A percentile compares a stretch with the other conserved stretches of the same genome.
Evolutionary conservation across 768 basidiomycete species (phyloP).

Genomic region (Russula foetens): DNA sequence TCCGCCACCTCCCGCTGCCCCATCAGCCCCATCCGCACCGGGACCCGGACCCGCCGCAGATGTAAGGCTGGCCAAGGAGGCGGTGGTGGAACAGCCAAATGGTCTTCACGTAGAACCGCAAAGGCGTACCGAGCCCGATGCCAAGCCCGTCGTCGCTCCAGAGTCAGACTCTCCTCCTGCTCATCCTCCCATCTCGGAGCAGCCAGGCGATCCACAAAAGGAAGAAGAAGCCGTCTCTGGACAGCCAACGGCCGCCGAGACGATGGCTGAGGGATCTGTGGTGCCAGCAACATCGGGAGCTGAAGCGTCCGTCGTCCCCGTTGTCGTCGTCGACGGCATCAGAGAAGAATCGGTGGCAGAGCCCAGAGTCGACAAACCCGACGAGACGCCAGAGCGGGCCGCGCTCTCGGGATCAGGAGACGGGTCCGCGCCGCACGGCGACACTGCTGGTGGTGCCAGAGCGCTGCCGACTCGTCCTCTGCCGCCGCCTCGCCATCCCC

Average conservation of each 20-base stretch:
- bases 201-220: neutral
- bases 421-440: no score
- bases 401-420: neutral
- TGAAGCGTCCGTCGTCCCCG: neutral
- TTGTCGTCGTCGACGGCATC: neutral
- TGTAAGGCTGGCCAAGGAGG: neutral
- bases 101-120: neutral
- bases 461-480: neutral
- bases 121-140: neutral
- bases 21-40: neutral
- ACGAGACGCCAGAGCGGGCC: neutral
- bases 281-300: neutral
- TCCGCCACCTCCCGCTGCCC: neutral
- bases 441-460: no score
- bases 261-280: neutral
- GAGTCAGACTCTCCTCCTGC: neutral
- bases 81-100: neutral
- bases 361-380: neutral
- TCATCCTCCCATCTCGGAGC: neutral
- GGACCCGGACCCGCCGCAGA: neutral
- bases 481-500: constrained; percentile 15
- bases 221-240: neutral
- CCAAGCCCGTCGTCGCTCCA: neutral
- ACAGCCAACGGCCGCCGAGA: neutral
- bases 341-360: neutral